These are phyloP conservation scores for Kodamaea leandrae DNA, from an alignment of 805 yeast species.

Conservation along the genomic window DNA sequence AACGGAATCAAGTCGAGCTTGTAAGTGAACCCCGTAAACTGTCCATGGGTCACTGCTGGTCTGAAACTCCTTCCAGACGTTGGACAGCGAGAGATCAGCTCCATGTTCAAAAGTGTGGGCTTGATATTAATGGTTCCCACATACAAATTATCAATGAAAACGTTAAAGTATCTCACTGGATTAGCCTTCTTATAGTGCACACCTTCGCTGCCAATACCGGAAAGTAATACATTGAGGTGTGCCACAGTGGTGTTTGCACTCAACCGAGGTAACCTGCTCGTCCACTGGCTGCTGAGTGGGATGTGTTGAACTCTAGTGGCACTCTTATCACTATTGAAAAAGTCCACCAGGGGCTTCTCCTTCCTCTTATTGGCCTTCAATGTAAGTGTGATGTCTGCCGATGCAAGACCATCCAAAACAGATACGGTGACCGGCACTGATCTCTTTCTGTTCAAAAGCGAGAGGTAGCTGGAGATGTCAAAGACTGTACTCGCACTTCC, in stretches of 20 bases:
- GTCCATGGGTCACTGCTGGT: slow-evolving; percentile 28
- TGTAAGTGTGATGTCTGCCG: slow-evolving; percentile 3
- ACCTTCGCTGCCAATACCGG: slow-evolving; percentile 23
- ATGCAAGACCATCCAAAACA: slow-evolving; percentile 6
- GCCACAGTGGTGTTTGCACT: slow-evolving; percentile 22
- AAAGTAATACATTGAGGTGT: slow-evolving; percentile 24
- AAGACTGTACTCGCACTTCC: slow-evolving; percentile 5
- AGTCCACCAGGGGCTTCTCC: slow-evolving; percentile 9
- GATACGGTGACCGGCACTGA: slow-evolving; percentile 1
- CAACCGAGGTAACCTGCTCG: slow-evolving; percentile 3
- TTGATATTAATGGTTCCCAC: slow-evolving; percentile 26
- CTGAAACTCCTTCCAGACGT: slow-evolving; percentile 15
- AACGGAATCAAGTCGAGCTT: slow-evolving; percentile 26
- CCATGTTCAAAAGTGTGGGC: slow-evolving; percentile 27
- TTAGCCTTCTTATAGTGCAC: slow-evolving; percentile 19
- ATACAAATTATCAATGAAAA: slow-evolving; percentile 21
- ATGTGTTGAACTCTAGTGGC: slow-evolving; percentile 1
- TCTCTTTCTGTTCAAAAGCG: slow-evolving; percentile 6
- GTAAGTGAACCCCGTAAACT: slow-evolving; percentile 26
- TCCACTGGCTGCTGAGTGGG: slow-evolving; percentile 2
- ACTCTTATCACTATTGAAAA: slow-evolving; percentile 7
- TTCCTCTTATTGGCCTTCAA: slow-evolving; percentile 5
- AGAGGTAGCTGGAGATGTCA: slow-evolving; percentile 5
- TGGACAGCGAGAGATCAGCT: slow-evolving; percentile 13
- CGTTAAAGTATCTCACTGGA: slow-evolving; percentile 23